Conservation (phyloP, 1,284 basidiomycete species). For the Cerrena zonata region DNA sequence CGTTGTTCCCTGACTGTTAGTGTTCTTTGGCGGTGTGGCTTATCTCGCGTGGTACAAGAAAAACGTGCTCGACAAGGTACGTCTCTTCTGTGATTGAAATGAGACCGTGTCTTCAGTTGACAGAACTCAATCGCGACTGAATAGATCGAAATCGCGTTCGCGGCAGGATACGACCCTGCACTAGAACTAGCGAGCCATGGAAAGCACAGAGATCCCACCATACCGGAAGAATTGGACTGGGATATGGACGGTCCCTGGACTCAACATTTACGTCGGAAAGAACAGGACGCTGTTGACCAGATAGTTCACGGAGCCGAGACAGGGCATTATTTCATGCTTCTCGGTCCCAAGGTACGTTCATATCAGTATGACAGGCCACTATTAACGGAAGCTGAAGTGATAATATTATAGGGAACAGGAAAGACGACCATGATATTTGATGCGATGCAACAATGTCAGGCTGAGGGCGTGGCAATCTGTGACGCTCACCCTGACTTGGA, state of each 20-base stretch:
- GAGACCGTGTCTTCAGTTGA: too few species aligned
- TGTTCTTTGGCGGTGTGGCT: slow-evolving; percentile 65
- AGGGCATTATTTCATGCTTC: slow-evolving; percentile 71
- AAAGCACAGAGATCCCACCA: slow-evolving; percentile 23
- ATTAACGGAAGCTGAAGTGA: slow-evolving; percentile 3
- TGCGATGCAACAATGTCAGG: slow-evolving; percentile 67
- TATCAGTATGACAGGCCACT: background rate
- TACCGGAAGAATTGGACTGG: slow-evolving; percentile 35
- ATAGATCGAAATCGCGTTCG: slow-evolving; percentile 62
- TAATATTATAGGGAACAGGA: slow-evolving; percentile 42
- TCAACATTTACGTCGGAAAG: slow-evolving; percentile 60
- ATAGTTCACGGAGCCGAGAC: slow-evolving; percentile 70
- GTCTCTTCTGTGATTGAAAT: slow-evolving; percentile 1
- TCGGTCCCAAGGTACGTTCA: slow-evolving; percentile 65
- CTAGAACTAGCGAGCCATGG: slow-evolving; percentile 60
- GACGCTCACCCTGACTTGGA: slow-evolving; percentile 62
- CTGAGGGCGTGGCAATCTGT: slow-evolving; percentile 57
- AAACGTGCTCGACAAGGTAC: slow-evolving; percentile 72
- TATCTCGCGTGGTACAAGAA: slow-evolving; percentile 78
- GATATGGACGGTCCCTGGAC: slow-evolving; percentile 41
- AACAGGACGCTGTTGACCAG: slow-evolving; percentile 70
- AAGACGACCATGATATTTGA: slow-evolving; percentile 81
- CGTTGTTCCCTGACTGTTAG: slow-evolving; percentile 24
- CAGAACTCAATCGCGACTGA: background rate
- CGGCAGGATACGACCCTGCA: slow-evolving; percentile 69